A percentile compares a stretch with the other conserved stretches of the same genome.
phyloP scores from a whole-genome alignment of 1,139 yeast genomes.

The Suhomyces wounanorum region DNA sequence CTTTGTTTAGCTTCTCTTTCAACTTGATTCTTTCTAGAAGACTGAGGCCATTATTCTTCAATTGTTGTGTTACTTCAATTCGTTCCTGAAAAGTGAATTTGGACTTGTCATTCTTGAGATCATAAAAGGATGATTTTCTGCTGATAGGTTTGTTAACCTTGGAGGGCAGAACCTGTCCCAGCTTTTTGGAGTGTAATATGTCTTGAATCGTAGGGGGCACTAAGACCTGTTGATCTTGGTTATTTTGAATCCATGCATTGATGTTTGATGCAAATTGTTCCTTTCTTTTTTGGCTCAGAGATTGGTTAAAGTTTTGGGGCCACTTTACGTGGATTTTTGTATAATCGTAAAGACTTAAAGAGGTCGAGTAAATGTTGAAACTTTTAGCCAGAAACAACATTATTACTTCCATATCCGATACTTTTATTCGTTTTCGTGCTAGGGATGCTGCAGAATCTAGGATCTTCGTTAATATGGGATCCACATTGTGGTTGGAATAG shows the following conservation, averaged over 20 bases:
- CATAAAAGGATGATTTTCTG: conserved; percentile 14
- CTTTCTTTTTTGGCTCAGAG: conserved; percentile 12
- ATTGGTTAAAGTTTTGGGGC: conserved; percentile 11
- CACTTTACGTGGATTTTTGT: conserved; percentile 14
- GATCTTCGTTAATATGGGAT: conserved; percentile 23
- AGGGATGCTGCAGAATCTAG: conserved; percentile 25
- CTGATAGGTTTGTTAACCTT: conserved; percentile 26
- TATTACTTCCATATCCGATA: conserved; percentile 21
- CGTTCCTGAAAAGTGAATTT: conserved; percentile 34
- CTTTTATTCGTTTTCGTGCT: conserved; percentile 20
- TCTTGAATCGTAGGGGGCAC: conserved; percentile 5
- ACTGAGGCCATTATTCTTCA: conserved; percentile 34
- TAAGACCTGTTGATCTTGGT: conserved; percentile 5
- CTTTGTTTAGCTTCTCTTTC: conserved; percentile 17
- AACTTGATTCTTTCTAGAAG: conserved; percentile 38
- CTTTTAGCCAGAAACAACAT: conserved; percentile 18
- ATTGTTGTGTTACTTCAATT: conserved; percentile 24
- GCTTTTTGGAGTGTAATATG: conserved; percentile 5
- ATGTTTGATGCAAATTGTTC: conserved; percentile 7
- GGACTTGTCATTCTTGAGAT: conserved; percentile 32
- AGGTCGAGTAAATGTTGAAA: conserved; percentile 19
- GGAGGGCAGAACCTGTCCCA: conserved; percentile 15
- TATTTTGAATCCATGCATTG: conserved; percentile 15
- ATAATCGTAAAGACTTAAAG: conserved; percentile 2
- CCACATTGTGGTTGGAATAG: conserved; percentile 29